Base-by-base conservation (phyloP, 2,329 filamentous ascomycete genomes). In the Penicillium sp. region DNA sequence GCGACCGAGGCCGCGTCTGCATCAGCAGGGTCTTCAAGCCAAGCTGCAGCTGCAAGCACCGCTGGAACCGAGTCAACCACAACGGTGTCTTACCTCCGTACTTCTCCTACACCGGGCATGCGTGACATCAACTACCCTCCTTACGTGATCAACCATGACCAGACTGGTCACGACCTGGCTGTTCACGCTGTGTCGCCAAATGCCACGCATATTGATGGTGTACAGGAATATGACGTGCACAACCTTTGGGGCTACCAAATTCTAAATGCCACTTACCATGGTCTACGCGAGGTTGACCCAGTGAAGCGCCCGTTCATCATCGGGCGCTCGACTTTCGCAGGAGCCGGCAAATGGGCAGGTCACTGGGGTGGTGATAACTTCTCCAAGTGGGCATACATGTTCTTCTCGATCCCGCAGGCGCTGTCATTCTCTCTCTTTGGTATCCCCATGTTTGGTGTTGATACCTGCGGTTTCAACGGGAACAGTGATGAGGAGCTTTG, bases 351-450 rank as follows among this genome's bases (percentile, higher is more conserved):
- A 70, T 89, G 84, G 77, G 88, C 90, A 1, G 91, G 90, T 1
- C 91, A 95, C 73, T 96, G 91, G 91, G 90, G 90, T 29, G 90
- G 88, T 33, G 87, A 93, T 72, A 93, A 92, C 68, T 77, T 79
- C 19, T 88, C 87, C 3, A 81, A 84, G 14, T 93, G 88, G 85
- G 81, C 83, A 0, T 89, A 87, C 70, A 89, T 93, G 84, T 89
- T 84, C 73, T 87, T 89, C 72, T 87, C 87, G 11, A 95, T 95
- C 65, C 85, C 89, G 0, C 89, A 93, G 72, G 90, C 89, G 1
- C 80, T 96, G 0, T 87, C 85, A 3, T 93, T 92, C 74, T 85
- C 84, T 1, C 80, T 92, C 4, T 91, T 89, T 61, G 88, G 88
- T 29, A 86, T 92, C 37, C 89, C 89, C 11, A 91, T 92, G 88